Base-by-base conservation (phyloP, 768 basidiomycete genomes). In the Tylopilus sp. region DNA sequence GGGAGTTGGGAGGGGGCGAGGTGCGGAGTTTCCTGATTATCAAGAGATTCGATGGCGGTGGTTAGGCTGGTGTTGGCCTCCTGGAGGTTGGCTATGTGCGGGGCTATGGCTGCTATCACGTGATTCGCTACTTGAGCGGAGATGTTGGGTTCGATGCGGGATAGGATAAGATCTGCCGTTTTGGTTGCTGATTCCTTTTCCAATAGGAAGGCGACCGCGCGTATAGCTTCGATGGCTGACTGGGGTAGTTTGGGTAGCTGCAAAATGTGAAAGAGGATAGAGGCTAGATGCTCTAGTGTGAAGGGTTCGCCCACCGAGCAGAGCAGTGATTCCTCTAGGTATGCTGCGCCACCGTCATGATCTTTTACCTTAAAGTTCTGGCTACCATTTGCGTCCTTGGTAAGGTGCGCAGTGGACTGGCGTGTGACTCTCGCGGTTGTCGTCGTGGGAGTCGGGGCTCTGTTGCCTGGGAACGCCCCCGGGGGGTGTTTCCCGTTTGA, bases 101-200 rank as follows among this genome's bases (percentile, higher is more conserved):
- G 34, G 6, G 40, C 10, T 19, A 37, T 37, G 0, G 46, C 24
- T 13, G 11, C 17, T 1, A 37, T 28, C 0, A 48, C 25, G 1
- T 21, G 17, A 0, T 12, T 12, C 0, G 11, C 12, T 0, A 47
- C 17, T 26, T 3, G 2, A 1, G 11, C 11, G 13, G 47, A 2
- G 4, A 26, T 9, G 0, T 36, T n/a, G 0, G 1, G n/a, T 3
- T 1, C 1, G 17, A 47, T 1, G 5, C 21, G 34, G 1, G 16
- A 1, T 0, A 3, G 0, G 0, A 47, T 13, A 1, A 5, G 5
- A 0, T n/a, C n/a, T 0, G 26, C 47, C 0, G 10, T 16, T 12
- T 16, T 21, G 8, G 22, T 6, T 9, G 6, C 8, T 1, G 4
- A 16, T 13, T 41, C 38, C 3, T 24, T 21, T 6, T 49, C 38